These are phyloP conservation scores for Silene noctiflora DNA, from an alignment of 179 eudicot genomes.

Conservation along the genomic window DNA sequence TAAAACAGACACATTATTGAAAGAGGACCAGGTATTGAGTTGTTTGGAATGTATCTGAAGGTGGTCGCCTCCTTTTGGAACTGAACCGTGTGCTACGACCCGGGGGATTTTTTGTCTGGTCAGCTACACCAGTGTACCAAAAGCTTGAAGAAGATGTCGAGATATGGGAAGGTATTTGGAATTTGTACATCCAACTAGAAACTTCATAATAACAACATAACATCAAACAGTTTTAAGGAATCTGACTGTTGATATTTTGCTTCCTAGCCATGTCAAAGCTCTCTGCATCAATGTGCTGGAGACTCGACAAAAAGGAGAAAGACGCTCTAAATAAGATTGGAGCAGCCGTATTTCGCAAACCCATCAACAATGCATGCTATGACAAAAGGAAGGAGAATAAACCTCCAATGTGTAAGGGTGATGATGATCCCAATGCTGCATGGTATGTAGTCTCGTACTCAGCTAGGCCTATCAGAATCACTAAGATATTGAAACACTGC, in stretches of 20 bases:
- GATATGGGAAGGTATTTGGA: conserved; percentile 87
- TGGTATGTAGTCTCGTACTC: no score
- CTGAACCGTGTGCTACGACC: conserved; percentile 75
- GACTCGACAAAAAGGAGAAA: conserved; percentile 62
- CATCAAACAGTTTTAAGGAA: background rate
- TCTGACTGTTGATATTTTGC: conserved; percentile 16
- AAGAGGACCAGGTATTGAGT: background rate
- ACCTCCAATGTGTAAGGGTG: conserved; percentile 71
- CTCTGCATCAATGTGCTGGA: conserved; percentile 80
- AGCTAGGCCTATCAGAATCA: no score
- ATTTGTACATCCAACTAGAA: no score
- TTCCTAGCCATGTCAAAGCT: conserved; percentile 65
- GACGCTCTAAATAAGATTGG: conserved; percentile 54
- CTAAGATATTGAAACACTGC: no score
- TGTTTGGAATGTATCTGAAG: background rate
- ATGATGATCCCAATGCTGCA: conserved; percentile 86
- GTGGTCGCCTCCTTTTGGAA: conserved; percentile 53
- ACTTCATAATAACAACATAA: no score
- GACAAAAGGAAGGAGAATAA: conserved; percentile 49
- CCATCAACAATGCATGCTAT: conserved; percentile 65
- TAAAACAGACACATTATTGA: background rate
- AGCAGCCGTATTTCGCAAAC: conserved; percentile 70
- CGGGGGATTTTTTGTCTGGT: conserved; percentile 86
- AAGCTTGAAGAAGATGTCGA: conserved; percentile 70
- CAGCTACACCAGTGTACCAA: conserved; percentile 86